Base-by-base conservation (phyloP, 176 grass and related monocot genomes). In the Cenchrus purpureus region DNA sequence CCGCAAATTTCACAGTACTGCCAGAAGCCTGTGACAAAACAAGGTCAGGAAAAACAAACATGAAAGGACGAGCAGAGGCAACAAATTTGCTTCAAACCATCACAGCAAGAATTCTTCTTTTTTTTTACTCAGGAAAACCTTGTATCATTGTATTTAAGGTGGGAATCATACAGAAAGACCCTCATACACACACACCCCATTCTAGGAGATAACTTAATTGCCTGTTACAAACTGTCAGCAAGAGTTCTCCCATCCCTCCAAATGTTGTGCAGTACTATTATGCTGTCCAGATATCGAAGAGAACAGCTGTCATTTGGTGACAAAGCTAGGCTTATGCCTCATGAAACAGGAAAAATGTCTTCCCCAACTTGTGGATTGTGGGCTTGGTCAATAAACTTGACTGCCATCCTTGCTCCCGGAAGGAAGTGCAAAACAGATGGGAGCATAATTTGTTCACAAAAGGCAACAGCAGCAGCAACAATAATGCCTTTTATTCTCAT, bases 21-120 rank as follows among this genome's bases (percentile, higher is more conserved):
- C 90, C 90, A 71, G 77, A 84, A 78, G 83, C 71, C 86, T 90
- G 77, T 66, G 31, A 32, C 48, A 40, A 8, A 80, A 86, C 46
- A 68, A 54, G 65, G 51, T 78, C 76, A 80, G 9, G 10, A 62
- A 73, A 82, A 68, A 76, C 1, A 10, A 65, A 46, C 25, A 59
- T 10, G 6, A 17, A 72, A 85, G 10, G 70, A 68, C 13, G 46
- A 29, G 14, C 6, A 73, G 10, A 69, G 16, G 48, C 0, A n/a
- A 49, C 31, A 32, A 32, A 32, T 32, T 43, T 70, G 6, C 10
- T 78, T 72, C 19, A 57, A 34, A 16, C 11, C 16, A 57, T 32
- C 31, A 32, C 31, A 32, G 31, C 31, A 32, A 32, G 31, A 32
- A 32, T 32, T 32, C 31, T 32, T 32, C 31, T 32, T 32, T 32